Evolutionary conservation across 2,329 filamentous ascomycete genomes (phyloP), one percentile per base, ranked within the genome.

Genomic region (Emericellopsis atlantica): DNA sequence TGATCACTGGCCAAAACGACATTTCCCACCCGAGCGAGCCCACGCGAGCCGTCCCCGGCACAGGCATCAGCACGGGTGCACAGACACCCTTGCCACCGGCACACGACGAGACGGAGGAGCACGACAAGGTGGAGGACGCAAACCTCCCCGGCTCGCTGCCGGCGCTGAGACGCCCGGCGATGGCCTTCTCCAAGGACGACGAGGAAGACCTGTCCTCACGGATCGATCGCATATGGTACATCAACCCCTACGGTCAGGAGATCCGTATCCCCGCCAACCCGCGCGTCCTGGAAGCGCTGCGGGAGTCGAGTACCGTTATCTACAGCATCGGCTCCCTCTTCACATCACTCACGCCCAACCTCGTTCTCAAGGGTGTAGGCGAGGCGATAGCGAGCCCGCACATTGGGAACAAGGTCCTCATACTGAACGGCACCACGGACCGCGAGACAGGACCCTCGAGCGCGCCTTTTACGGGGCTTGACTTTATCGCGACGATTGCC

Each of bases 221-320:
- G 23, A 94, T 96, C 49, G 70, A 80, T 41, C 67, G 89, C 3
- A 72, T 96, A 26, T 96, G 88, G 87, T 96, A 96, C 65, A 96
- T 96, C 64, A 96, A 95, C 54, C 90, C 90, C 0, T 96, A 95
- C 58, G 90, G 90, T n/a, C 87, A 95, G 56, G 89, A 95, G 60
- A 95, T 96, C 49, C 77, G 81, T 15, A 84, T 89, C 1, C 74
- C 80, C 0, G 84, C 87, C 2, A 96, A 95, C 52, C 80, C 87
- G 0, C 79, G 86, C 39, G 86, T 90, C 0, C 51, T 94, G 0
- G 72, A 77, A 7, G 77, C 86, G 0, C 58, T 96, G 1, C 64
- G 66, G 14, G 62, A 65, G 2, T 73, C 84, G 0, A 72, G 77
- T 42, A 80, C 78, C 2, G 70, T 95, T 8, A 76, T 96, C 36